phyloP scores from a whole-genome alignment of 1,284 basidiomycete genomes.

The Coniophora puteana region DNA sequence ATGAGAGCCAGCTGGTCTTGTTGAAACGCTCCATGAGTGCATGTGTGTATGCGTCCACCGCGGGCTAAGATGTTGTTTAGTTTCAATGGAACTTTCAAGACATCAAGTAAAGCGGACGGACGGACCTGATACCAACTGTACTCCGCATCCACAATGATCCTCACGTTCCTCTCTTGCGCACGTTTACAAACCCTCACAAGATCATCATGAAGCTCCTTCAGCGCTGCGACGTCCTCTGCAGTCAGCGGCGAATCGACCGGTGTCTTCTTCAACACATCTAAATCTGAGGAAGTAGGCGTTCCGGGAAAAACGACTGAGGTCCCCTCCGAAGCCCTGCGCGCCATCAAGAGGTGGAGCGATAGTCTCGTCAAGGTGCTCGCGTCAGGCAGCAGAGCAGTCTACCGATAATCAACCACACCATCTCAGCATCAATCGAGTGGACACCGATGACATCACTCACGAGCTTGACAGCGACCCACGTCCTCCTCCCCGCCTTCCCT shows the following conservation, averaged over 20 bases:
- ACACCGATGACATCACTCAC: slow-evolving; percentile 36
- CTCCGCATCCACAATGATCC: slow-evolving; percentile 81
- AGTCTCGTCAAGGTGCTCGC: slow-evolving; percentile 24
- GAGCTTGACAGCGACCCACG: slow-evolving; percentile 82
- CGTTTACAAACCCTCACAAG: slow-evolving; percentile 55
- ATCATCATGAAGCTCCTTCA: slow-evolving; percentile 59
- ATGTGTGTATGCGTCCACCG: slow-evolving; percentile 77
- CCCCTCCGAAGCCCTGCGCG: slow-evolving; percentile 14
- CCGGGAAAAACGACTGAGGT: slow-evolving; percentile 25
- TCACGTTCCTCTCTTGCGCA: slow-evolving; percentile 58
- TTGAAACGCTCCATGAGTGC: slow-evolving; percentile 79
- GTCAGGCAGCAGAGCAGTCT: slow-evolving; percentile 26
- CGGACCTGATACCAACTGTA: slow-evolving; percentile 40
- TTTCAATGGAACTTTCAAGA: background rate
- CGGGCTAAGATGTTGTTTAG: slow-evolving; percentile 76
- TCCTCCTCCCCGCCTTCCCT: slow-evolving; percentile 44
- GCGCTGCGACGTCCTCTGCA: slow-evolving; percentile 50
- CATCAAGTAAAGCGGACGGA: background rate
- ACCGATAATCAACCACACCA: slow-evolving; percentile 44
- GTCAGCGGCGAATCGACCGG: slow-evolving; percentile 40
- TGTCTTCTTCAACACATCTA: slow-evolving; percentile 19
- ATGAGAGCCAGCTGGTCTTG: slow-evolving; percentile 30
- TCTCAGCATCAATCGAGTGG: background rate
- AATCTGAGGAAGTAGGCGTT: slow-evolving; percentile 22
- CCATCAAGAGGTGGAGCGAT: slow-evolving; percentile 20